Percentiles rank a stretch among this genome's conserved stretches.
These are phyloP conservation scores for Diplodia mutila DNA, from an alignment of 2,329 filamentous ascomycete genomes.

Conservation along the genomic window DNA sequence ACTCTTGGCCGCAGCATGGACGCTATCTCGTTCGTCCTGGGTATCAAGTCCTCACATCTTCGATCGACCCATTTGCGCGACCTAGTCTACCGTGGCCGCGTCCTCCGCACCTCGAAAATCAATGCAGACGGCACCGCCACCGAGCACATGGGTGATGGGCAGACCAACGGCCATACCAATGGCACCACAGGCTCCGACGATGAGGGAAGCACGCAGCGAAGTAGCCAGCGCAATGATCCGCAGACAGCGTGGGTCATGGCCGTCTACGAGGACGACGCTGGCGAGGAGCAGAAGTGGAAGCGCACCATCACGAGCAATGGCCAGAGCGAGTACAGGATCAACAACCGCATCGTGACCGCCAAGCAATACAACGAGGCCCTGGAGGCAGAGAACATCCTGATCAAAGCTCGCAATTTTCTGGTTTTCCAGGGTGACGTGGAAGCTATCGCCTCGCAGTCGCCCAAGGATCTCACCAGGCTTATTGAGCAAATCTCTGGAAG, in stretches of 20 bases:
- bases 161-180: constrained; percentile 60
- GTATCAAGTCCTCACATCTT: constrained; percentile 97
- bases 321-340: constrained; percentile 94
- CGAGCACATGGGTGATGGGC: constrained; percentile 42
- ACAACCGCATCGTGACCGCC: constrained; percentile 84
- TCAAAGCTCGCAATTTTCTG: constrained; percentile 96
- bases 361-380: constrained; percentile 92
- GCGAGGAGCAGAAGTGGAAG: constrained; percentile 94
- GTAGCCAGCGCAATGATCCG: constrained; percentile 75
- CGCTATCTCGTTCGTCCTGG: constrained; percentile 97
- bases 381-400: constrained; percentile 92
- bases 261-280: constrained; percentile 96
- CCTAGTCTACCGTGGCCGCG: constrained; percentile 91
- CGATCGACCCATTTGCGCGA: constrained; percentile 93
- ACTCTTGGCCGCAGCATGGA: constrained; percentile 74
- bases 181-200: constrained; percentile 35
- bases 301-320: constrained; percentile 87
- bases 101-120: constrained; percentile 88
- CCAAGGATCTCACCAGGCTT: constrained; percentile 87
- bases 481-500: constrained; percentile 98
- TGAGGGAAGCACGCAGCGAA: constrained; percentile 57
- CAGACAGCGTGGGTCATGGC: constrained; percentile 99
- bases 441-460: constrained; percentile 91
- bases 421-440: constrained; percentile 99
- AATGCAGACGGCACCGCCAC: constrained; percentile 85